Percentiles rank a stretch among this genome's conserved stretches.
phyloP scores from a whole-genome alignment of 2,329 filamentous ascomycete species.

The Zalaria sp. region DNA sequence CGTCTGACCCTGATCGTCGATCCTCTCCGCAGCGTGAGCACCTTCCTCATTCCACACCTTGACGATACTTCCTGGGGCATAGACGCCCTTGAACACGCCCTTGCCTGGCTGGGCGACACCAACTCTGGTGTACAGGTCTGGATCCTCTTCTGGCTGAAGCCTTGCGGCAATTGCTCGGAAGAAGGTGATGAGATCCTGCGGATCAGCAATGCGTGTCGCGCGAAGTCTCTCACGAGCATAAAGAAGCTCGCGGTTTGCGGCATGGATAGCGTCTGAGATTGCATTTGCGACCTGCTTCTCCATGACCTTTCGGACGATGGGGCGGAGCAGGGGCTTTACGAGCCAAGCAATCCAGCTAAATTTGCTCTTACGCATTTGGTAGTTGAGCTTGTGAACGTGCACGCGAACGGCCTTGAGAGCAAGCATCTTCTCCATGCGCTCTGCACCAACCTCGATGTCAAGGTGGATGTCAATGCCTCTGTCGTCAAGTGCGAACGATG shows the following conservation, averaged over 20 bases:
- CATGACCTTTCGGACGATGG: conserved; percentile 63
- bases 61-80: conserved; percentile 78
- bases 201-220: conserved; percentile 70
- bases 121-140: conserved; percentile 60
- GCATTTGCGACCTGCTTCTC: conserved; percentile 63
- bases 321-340: conserved; percentile 69
- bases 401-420: conserved; percentile 64
- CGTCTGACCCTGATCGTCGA: conserved; percentile 53
- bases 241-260: conserved; percentile 70
- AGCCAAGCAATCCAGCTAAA: conserved; percentile 70
- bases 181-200: conserved; percentile 68
- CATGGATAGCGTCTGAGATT: conserved; percentile 55
- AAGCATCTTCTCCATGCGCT: conserved; percentile 67
- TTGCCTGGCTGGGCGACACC: conserved; percentile 49
- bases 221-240: conserved; percentile 77
- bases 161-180: conserved; percentile 68
- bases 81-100: conserved; percentile 66
- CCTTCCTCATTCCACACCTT: conserved; percentile 83
- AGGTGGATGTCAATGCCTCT: conserved; percentile 76
- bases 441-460: conserved; percentile 69
- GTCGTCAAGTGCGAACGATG: conserved; percentile 72
- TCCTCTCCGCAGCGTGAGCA: conserved; percentile 50
- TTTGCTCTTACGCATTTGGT: conserved; percentile 58
- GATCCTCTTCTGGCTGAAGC: conserved; percentile 56
- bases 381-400: conserved; percentile 74